Conservation (phyloP, 2,329 filamentous ascomycete species). For the Paecilomyces formosus region DNA sequence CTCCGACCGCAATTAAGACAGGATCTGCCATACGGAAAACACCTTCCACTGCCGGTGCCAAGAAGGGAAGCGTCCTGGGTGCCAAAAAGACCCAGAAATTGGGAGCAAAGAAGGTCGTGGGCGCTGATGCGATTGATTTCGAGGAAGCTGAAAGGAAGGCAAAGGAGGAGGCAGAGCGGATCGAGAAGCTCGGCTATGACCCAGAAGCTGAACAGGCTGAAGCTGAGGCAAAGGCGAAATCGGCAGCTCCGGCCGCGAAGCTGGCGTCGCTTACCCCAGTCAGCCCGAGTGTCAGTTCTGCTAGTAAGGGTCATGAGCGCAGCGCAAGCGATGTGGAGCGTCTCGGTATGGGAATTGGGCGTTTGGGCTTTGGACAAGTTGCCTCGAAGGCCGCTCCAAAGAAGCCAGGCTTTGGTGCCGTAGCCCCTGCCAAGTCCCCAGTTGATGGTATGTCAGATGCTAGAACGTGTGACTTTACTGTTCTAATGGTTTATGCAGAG, state of each 20-base stretch:
- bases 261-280: conserved; percentile 71
- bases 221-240: conserved; percentile 27
- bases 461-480: background rate
- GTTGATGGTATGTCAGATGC: conserved; percentile 52
- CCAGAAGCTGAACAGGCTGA: conserved; percentile 70
- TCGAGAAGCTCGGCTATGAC: conserved; percentile 92
- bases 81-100: conserved; percentile 78
- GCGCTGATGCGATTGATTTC: conserved; percentile 76
- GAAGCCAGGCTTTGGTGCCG: conserved; percentile 82
- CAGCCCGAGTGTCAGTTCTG: conserved; percentile 61
- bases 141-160: conserved; percentile 96
- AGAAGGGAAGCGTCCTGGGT: conserved; percentile 78
- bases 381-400: conserved; percentile 60
- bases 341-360: conserved; percentile 78
- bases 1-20: conserved; percentile 61
- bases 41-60: conserved; percentile 54
- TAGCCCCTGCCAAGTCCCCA: conserved; percentile 64
- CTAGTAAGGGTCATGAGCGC: conserved; percentile 44
- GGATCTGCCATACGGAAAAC: conserved; percentile 78
- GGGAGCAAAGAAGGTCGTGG: conserved; percentile 82
- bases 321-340: conserved; percentile 74
- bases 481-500: conserved; percentile 30
- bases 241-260: conserved; percentile 44
- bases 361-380: conserved; percentile 83
- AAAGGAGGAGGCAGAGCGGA: conserved; percentile 92